A percentile compares a stretch with the other conserved stretches of the same genome.
Conservation (phyloP, 2,329 filamentous ascomycete species). For the Sarocladium brachiariae region DNA sequence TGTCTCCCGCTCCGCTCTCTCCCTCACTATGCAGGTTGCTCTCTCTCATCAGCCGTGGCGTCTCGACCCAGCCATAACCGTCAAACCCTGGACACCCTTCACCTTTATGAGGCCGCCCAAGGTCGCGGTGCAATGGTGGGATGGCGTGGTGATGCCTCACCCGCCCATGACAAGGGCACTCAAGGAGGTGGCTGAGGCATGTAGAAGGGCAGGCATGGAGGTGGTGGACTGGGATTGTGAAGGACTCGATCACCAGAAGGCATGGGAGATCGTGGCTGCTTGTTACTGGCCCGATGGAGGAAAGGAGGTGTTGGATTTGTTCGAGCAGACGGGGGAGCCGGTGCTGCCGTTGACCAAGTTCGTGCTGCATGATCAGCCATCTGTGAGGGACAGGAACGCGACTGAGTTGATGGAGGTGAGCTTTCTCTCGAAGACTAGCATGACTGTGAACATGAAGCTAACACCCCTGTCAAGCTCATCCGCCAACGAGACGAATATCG, state of each 20-base stretch:
- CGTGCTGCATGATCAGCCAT: conserved; percentile 48
- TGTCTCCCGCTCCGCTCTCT: conserved; percentile 26
- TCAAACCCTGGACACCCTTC: conserved; percentile 28
- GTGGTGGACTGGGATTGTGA: conserved; percentile 46
- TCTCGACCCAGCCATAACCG: conserved; percentile 24
- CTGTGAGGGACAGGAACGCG: conserved; percentile 33
- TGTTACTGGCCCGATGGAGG: conserved; percentile 57
- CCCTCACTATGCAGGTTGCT: conserved; percentile 28
- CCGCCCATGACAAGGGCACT: conserved; percentile 53
- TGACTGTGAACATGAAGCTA: not conserved
- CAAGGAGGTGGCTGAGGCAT: conserved; percentile 44
- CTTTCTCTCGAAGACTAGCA: no score
- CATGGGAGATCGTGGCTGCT: conserved; percentile 34
- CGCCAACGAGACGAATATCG: conserved; percentile 33
- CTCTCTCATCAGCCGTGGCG: conserved; percentile 26
- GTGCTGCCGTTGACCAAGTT: conserved; percentile 50
- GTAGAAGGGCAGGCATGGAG: conserved; percentile 40
- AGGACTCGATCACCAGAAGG: conserved; percentile 43
- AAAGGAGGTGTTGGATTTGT: conserved; percentile 39
- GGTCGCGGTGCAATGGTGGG: conserved; percentile 54
- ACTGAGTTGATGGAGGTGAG: conserved; percentile 32
- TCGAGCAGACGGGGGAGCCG: conserved; percentile 50
- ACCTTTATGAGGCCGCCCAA: conserved; percentile 39
- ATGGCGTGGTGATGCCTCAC: conserved; percentile 53
- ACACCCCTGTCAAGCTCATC: conserved; percentile 19